Percentiles rank a stretch among this genome's conserved stretches.
These are phyloP conservation scores for Phyllosticta ampelicida DNA, from an alignment of 2,329 filamentous ascomycete genomes.

Conservation along the genomic window DNA sequence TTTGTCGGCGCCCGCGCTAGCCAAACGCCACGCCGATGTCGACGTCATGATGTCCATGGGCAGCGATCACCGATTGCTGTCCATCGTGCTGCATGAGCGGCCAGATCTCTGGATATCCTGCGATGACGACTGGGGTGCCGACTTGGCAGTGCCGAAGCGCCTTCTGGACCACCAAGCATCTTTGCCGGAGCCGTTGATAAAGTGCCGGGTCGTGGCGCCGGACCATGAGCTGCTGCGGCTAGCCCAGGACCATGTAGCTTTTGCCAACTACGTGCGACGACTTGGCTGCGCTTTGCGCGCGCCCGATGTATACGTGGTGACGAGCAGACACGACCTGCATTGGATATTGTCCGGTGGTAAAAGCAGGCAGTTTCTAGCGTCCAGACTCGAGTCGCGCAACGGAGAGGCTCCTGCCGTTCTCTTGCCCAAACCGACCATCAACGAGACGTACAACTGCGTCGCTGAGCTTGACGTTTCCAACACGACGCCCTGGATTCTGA, in stretches of 20 bases:
- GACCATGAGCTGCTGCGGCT: neutral
- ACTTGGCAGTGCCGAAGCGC: neutral
- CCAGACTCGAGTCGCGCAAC: neutral
- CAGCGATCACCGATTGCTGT: neutral
- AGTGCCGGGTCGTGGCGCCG: conserved; percentile 1
- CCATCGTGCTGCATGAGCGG: neutral
- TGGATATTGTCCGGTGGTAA: neutral
- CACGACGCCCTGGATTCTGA: conserved; percentile 1
- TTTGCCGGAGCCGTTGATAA: neutral
- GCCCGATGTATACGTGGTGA: neutral
- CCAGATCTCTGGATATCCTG: conserved; percentile 2
- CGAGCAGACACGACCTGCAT: conserved; percentile 2
- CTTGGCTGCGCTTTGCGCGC: neutral
- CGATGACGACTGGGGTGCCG: neutral
- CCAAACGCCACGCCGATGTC: neutral
- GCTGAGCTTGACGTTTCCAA: conserved; percentile 1
- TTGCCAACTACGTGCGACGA: neutral
- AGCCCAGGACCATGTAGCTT: neutral
- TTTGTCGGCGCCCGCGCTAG: neutral
- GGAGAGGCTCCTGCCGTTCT: neutral
- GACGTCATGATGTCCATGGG: neutral
- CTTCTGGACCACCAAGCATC: neutral
- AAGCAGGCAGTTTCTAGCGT: neutral
- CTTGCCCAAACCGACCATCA: neutral
- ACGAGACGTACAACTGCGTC: conserved; percentile 4